Base-by-base conservation (phyloP, 176 grass and related monocot genomes). In the Panicum miliaceum region DNA sequence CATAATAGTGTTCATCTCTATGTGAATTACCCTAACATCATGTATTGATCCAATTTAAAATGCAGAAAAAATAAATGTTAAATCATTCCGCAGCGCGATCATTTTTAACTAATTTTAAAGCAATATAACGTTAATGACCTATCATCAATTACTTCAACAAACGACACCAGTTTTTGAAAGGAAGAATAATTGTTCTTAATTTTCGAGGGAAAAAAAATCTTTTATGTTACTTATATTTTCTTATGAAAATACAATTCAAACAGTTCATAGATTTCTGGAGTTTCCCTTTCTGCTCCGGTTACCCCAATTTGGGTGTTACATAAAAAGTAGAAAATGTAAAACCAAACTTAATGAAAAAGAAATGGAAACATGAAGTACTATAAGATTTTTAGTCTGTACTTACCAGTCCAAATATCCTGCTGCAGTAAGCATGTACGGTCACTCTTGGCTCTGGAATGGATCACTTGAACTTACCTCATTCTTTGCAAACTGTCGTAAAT, bases 381-480 rank as follows among this genome's bases (percentile, higher is more conserved):
- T 18, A 53, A 32, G 58, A 20, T 12, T 77, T 18, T 82, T 13
- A 68, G n/a, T 83, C 12, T 52, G 40, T 36, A 69, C 81, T 84
- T 81, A 87, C 89, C 68, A 54, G 68, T 35, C 51, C 74, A 84
- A 68, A 23, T 46, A 80, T 79, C 23, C 54, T 79, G 52, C 75
- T 83, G 75, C 47, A 42, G 12, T 73, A 78, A 77, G 75, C 51
- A 75, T 9, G 8, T 60, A 53, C 14, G 7, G 13, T 97, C 86
- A 97, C 48, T 95, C 89, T 47, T 95, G 93, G 83, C 86, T 89
- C 67, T 95, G 91, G 77, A 94, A 98, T 85, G 83, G 90, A 78
- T 93, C 90, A 86, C 85, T 88, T 58, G 93, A 95, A 73, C 83
- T 93, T 23, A 90, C 87, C 84, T 94, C 92, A 87, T 97, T 97